Base-by-base conservation (phyloP, 768 basidiomycete species). In the Tylopilus balloui region DNA sequence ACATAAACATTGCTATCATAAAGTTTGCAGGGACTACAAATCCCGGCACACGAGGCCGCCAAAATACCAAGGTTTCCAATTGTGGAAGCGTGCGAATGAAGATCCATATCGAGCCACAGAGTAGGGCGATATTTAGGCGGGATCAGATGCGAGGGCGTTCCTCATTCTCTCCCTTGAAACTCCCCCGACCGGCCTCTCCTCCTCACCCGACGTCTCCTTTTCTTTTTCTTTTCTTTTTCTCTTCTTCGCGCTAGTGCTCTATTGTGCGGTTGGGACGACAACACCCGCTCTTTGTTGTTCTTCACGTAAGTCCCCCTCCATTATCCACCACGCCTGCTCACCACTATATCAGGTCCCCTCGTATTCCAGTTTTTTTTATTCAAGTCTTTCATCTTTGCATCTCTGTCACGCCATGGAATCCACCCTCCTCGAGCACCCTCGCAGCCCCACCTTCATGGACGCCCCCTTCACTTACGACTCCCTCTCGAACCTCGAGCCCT, bases 381-480 rank as follows among this genome's bases (percentile, higher is more conserved):
- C 51, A 64, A 60, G 67, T 58, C 10, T 44, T 67, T 67, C 60
- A 66, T 66, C 55, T 59, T 23, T 81, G 74, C 71, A 73, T 52
- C 37, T 47, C 38, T 41, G 31, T 56, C 42, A 54, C 57, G 53
- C 55, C 60, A 75, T 78, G 75, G 78, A 79, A 57, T 72, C 72
- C 40, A 75, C 73, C 41, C 70, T 73, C 53, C 73, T 77, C 69
- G 75, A 77, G 67, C 73, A 74, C 70, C 69, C 72, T 48, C 74
- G 75, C 68, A 67, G 73, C 68, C 68, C 74, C 62, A 71, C 71
- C 66, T 76, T 78, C 66, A 74, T 77, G 65, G 76, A 78, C 55
- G 58, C 70, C 45, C 57, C 75, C 48, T 74, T 73, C 63, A 57
- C 70, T 50, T 78, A 76, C 60, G 77, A 78, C 64, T 57, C 72